These are phyloP conservation scores for Chlamydomonas asymmetrica DNA, from an alignment of 139 green algal genomes.

Conservation along the genomic window DNA sequence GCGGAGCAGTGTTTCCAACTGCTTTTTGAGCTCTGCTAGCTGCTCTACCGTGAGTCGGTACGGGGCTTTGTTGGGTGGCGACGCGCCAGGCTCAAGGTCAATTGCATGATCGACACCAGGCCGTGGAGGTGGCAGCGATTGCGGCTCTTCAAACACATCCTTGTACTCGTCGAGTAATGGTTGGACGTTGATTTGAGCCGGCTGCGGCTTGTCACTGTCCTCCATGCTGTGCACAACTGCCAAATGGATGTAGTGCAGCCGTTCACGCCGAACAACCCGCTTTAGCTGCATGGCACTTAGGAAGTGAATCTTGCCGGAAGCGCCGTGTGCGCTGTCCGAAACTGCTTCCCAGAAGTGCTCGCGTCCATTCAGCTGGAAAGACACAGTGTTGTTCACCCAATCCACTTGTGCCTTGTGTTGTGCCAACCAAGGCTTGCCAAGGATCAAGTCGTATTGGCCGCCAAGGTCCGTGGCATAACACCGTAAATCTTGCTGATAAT, in stretches of 20 bases:
- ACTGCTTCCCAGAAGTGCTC: no score
- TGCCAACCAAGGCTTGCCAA: conserved; percentile 1
- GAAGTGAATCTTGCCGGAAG: not conserved
- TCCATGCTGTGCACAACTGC: not conserved
- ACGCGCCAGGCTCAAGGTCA: not conserved
- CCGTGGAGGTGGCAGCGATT: not conserved
- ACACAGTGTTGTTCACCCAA: not conserved
- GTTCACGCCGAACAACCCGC: not conserved
- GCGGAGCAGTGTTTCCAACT: not conserved
- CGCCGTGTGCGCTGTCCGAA: no score
- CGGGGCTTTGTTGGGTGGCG: conserved; percentile 1
- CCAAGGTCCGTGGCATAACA: not conserved
- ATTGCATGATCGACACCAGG: conserved; percentile 11
- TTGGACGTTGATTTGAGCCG: not conserved
- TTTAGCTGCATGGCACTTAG: not conserved
- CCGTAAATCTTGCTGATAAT: not conserved
- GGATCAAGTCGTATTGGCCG: conserved; percentile 3
- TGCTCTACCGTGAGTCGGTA: conserved; percentile 5
- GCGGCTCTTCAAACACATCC: not conserved
- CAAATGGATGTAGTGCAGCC: not conserved
- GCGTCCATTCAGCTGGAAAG: not conserved
- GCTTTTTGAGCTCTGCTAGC: not conserved
- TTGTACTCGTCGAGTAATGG: not conserved
- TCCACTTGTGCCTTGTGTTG: not conserved
- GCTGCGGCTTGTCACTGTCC: not conserved